phyloP scores from a whole-genome alignment of 148 eudicot species.

The Amaranthus cruentus region DNA sequence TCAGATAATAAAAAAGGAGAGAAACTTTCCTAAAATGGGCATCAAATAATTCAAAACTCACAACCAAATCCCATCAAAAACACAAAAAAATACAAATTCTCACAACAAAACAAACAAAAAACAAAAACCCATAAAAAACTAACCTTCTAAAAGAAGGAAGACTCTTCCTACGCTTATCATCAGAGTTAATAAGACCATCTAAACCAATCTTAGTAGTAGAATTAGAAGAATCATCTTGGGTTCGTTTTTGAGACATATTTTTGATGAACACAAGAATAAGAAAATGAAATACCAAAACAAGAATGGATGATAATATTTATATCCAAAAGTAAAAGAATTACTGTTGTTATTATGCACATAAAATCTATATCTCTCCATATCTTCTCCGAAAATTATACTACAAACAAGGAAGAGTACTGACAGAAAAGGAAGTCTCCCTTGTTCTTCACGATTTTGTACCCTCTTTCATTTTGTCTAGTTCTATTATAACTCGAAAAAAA shows the following conservation, averaged over 20 bases:
- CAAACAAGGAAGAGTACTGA: too few relatives aligned
- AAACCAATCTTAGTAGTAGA: slow-evolving; percentile 3
- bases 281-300: not conserved
- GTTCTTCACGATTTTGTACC: slow-evolving; percentile 9
- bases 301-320: not conserved
- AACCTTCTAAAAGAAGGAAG: slow-evolving; percentile 27
- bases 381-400: not conserved
- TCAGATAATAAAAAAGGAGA: too few relatives aligned
- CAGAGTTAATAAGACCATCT: slow-evolving; percentile 30
- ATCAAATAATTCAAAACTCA: too few relatives aligned
- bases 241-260: slow-evolving; percentile 55
- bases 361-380: slow-evolving; percentile 14
- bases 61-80: too few relatives aligned
- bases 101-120: too few relatives aligned
- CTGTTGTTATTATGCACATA: not conserved
- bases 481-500: too few relatives aligned
- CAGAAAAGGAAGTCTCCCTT: not conserved
- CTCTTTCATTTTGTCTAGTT: too few relatives aligned
- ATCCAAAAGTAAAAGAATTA: not conserved
- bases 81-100: too few relatives aligned
- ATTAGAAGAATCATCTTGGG: slow-evolving; percentile 31
- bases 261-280: slow-evolving; percentile 15
- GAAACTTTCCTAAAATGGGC: too few relatives aligned
- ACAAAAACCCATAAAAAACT: too few relatives aligned
- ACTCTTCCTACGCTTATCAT: slow-evolving; percentile 41